Percentiles rank a stretch among this genome's conserved stretches.
These are phyloP conservation scores for Sanghuangporus weigelae DNA, from an alignment of 1,284 basidiomycete species.

Conservation along the genomic window DNA sequence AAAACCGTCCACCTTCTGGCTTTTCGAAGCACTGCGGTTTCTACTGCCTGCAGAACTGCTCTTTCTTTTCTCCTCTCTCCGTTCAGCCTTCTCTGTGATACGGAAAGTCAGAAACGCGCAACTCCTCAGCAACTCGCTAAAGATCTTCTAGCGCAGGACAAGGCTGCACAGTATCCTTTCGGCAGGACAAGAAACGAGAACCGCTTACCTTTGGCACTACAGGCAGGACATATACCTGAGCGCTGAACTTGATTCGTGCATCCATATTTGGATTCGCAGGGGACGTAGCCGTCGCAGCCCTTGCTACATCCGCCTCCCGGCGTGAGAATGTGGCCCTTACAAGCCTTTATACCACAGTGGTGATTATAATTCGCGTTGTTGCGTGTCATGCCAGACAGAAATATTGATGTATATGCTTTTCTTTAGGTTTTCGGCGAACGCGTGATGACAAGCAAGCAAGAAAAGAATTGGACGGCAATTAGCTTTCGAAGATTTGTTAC, in stretches of 20 bases:
- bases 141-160: too few species aligned
- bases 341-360: constrained; percentile 17
- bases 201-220: constrained; percentile 11
- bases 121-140: too few species aligned
- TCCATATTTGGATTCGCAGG: constrained; percentile 14
- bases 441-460: not conserved
- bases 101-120: not conserved
- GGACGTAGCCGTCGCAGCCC: constrained; percentile 14
- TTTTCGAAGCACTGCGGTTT: not conserved
- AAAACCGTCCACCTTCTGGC: not conserved
- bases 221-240: constrained; percentile 13
- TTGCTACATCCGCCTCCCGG: constrained; percentile 16
- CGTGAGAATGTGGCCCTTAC: constrained; percentile 15
- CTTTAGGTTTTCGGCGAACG: not conserved
- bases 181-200: not conserved
- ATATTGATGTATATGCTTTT: not conserved
- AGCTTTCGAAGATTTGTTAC: not conserved
- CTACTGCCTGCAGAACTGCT: not conserved
- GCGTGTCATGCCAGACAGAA: constrained; percentile 6
- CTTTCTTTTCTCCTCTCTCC: constrained; percentile 2
- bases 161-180: too few species aligned
- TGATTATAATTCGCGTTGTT: constrained; percentile 17
- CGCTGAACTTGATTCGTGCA: constrained; percentile 13
- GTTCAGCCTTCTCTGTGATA: not conserved
- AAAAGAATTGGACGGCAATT: not conserved